phyloP scores from a whole-genome alignment of 208 protist genomes.

The Naegleria gruberi region DNA sequence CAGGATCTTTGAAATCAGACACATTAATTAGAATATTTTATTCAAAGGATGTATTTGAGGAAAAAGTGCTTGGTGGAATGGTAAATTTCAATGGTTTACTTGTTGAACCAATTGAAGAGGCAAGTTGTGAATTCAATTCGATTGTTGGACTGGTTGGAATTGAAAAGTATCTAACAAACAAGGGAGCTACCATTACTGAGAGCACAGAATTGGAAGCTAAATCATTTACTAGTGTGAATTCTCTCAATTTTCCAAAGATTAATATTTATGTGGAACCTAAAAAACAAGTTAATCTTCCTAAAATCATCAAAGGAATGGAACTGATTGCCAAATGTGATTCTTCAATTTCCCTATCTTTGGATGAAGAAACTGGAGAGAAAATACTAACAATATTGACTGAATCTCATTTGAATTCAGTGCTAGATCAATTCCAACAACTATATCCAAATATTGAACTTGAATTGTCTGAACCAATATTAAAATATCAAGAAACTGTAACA shows the following conservation, averaged over 20 bases:
- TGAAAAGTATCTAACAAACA: slow-evolving; percentile 46
- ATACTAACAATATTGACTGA: slow-evolving; percentile 53
- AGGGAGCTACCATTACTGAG: slow-evolving; percentile 50
- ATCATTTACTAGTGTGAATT: slow-evolving; percentile 46
- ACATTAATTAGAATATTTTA: slow-evolving; percentile 47
- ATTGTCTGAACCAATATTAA: slow-evolving; percentile 46
- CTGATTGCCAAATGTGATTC: slow-evolving; percentile 61
- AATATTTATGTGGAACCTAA: slow-evolving; percentile 47
- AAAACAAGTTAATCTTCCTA: slow-evolving; percentile 50
- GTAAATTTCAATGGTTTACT: slow-evolving; percentile 34
- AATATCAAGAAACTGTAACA: slow-evolving; percentile 49
- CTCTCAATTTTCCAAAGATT: slow-evolving; percentile 46
- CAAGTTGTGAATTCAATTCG: slow-evolving; percentile 50
- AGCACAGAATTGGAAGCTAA: slow-evolving; percentile 24
- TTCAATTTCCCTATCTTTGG: slow-evolving; percentile 31
- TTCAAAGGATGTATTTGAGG: slow-evolving; percentile 35
- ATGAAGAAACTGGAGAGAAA: slow-evolving; percentile 43
- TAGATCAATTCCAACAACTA: slow-evolving; percentile 45
- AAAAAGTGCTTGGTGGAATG: slow-evolving; percentile 40
- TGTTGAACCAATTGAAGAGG: slow-evolving; percentile 38
- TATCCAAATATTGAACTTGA: slow-evolving; percentile 30
- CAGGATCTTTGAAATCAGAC: slow-evolving; percentile 41
- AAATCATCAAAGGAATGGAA: slow-evolving; percentile 65
- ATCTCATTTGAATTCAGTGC: slow-evolving; percentile 53
- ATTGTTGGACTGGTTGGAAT: slow-evolving; percentile 46